phyloP scores from a whole-genome alignment of 495 filamentous ascomycete species.

The Lophium mytilinum region DNA sequence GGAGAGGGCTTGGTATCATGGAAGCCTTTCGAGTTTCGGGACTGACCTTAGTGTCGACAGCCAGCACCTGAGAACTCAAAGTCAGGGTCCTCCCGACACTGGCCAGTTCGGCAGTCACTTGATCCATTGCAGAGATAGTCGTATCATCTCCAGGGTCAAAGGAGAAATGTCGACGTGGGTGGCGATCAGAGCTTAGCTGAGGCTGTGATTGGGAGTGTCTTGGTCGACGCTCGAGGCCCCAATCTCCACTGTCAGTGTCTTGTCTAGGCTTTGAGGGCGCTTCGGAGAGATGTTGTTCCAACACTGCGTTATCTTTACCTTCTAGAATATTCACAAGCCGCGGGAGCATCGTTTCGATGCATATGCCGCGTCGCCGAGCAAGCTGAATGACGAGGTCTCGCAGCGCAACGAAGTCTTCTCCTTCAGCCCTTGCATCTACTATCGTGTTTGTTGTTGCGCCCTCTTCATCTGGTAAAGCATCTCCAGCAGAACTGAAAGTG shows the following conservation, averaged over 20 bases:
- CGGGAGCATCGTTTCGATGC: constrained; percentile 6
- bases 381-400: constrained; percentile 12
- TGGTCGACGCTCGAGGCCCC: neutral
- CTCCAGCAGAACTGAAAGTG: constrained; percentile 27
- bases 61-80: neutral
- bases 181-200: constrained; percentile 1
- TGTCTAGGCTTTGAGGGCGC: neutral
- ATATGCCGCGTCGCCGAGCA: constrained; percentile 14
- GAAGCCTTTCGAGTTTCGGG: constrained; percentile 19
- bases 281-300: neutral
- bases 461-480: constrained; percentile 29
- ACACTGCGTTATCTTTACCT: neutral
- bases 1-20: constrained; percentile 31
- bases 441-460: neutral
- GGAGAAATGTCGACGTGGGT: constrained; percentile 23
- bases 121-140: neutral
- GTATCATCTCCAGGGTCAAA: constrained; percentile 30
- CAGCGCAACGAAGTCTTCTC: constrained; percentile 17
- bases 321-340: constrained; percentile 15
- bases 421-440: constrained; percentile 1
- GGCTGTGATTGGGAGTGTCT: constrained; percentile 10
- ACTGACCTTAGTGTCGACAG: neutral
- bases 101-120: constrained; percentile 2
- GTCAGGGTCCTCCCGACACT: neutral
- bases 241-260: neutral